phyloP scores from a whole-genome alignment of 163 green algal genomes.

The Botryococcus braunii region DNA sequence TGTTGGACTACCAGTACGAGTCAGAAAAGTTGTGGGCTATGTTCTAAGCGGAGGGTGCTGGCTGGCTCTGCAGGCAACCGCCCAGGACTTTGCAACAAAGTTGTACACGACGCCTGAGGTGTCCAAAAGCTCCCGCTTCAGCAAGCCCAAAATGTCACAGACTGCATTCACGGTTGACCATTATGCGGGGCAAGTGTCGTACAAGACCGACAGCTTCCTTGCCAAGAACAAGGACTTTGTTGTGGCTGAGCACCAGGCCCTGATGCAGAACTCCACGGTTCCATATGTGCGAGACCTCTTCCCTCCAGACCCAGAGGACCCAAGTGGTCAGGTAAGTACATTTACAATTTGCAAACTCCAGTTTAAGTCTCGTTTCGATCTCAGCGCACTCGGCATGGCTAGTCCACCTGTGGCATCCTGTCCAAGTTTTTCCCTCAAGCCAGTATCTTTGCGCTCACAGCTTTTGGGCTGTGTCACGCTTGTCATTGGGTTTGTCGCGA shows the following conservation, averaged over 20 bases:
- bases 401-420: too few species aligned
- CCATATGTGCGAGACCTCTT: slow-evolving; percentile 74
- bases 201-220: slow-evolving; percentile 89
- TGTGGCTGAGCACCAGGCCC: slow-evolving; percentile 86
- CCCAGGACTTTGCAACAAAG: slow-evolving; percentile 78
- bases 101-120: slow-evolving; percentile 63
- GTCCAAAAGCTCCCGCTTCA: slow-evolving; percentile 66
- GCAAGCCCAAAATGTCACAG: slow-evolving; percentile 74
- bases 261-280: slow-evolving; percentile 55
- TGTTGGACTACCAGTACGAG: too few species aligned
- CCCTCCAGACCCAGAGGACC: slow-evolving; percentile 31
- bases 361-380: too few species aligned
- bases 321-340: too few species aligned
- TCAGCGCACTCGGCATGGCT: too few species aligned
- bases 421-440: too few species aligned
- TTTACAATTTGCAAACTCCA: too few species aligned
- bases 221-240: slow-evolving; percentile 98
- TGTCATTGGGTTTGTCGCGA: too few species aligned
- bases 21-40: too few species aligned
- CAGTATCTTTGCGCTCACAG: too few species aligned
- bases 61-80: slow-evolving; percentile 44
- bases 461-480: too few species aligned
- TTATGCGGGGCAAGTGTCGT: slow-evolving; percentile 83
- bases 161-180: slow-evolving; percentile 90
- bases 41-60: too few species aligned